Percentiles rank a stretch among this genome's conserved stretches.
phyloP scores from a whole-genome alignment of 441 rosid genomes.

The Gossypium trilobum region DNA sequence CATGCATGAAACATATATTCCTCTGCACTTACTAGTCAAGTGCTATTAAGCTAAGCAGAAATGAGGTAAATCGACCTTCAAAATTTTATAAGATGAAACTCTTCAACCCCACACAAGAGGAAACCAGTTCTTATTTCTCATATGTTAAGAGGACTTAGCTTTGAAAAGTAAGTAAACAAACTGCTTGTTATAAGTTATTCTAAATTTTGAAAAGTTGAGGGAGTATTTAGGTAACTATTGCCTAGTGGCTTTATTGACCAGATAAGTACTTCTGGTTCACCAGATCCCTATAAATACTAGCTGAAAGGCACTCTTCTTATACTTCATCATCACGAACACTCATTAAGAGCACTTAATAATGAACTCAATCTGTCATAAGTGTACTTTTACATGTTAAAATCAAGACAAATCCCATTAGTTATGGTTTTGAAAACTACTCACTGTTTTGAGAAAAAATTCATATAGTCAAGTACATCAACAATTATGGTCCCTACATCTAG shows the following conservation, averaged over 20 bases:
- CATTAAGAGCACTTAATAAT: background rate
- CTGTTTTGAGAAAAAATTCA: background rate
- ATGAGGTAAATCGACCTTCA: background rate
- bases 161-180: background rate
- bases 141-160: background rate
- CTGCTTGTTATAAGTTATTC: background rate
- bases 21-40: background rate
- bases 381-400: background rate
- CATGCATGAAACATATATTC: background rate
- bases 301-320: background rate
- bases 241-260: background rate
- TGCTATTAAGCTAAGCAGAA: background rate
- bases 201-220: background rate
- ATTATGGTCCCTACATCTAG: background rate
- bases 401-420: background rate
- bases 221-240: background rate
- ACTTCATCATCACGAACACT: background rate
- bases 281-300: background rate
- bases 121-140: background rate
- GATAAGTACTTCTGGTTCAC: background rate
- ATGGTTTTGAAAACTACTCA: background rate
- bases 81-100: background rate
- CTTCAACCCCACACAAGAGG: background rate
- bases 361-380: slow-evolving; percentile 1
- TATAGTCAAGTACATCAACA: background rate